Evolutionary conservation across 2,329 filamentous ascomycete species (phyloP).

Genomic region (Fusarium sp.): DNA sequence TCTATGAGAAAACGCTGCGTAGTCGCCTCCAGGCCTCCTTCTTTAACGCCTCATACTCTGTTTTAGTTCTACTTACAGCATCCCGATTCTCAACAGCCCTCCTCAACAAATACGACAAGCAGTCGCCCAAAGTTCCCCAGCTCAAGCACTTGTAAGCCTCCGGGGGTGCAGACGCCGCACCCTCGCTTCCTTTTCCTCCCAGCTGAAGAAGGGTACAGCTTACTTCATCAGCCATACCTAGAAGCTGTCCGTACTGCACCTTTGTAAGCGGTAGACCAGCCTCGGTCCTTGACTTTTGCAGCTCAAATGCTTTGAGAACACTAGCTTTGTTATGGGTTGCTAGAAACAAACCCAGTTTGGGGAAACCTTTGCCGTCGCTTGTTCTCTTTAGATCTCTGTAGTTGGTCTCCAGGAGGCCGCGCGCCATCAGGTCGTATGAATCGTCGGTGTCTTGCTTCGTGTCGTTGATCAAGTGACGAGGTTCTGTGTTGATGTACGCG

Average conservation of each 20-base stretch:
- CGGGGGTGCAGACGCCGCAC: conserved; percentile 32
- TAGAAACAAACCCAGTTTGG: conserved; percentile 63
- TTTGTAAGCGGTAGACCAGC: conserved; percentile 49
- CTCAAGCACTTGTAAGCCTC: conserved; percentile 58
- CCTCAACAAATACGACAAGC: conserved; percentile 54
- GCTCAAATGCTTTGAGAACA: conserved; percentile 58
- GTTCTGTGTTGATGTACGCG: conserved; percentile 67
- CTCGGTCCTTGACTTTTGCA: conserved; percentile 59
- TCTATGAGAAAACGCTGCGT: too few relatives aligned
- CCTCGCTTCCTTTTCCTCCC: conserved; percentile 29
- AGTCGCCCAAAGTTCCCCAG: conserved; percentile 57
- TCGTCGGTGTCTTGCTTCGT: conserved; percentile 67
- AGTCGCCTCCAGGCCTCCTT: conserved; percentile 51
- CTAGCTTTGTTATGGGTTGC: conserved; percentile 65
- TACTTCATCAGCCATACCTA: conserved; percentile 71
- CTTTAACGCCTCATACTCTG: conserved; percentile 49
- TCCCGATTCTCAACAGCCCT: conserved; percentile 57
- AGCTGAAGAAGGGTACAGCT: conserved; percentile 62
- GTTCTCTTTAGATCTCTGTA: conserved; percentile 58
- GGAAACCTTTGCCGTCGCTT: conserved; percentile 54
- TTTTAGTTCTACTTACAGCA: conserved; percentile 50
- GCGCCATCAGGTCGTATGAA: conserved; percentile 64
- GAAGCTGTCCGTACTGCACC: conserved; percentile 66
- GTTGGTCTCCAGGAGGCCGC: conserved; percentile 60
- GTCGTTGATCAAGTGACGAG: conserved; percentile 63